A percentile compares a stretch with the other conserved stretches of the same genome.
Conservation (phyloP, 1,139 yeast species). For the Protomyces inundatus region DNA sequence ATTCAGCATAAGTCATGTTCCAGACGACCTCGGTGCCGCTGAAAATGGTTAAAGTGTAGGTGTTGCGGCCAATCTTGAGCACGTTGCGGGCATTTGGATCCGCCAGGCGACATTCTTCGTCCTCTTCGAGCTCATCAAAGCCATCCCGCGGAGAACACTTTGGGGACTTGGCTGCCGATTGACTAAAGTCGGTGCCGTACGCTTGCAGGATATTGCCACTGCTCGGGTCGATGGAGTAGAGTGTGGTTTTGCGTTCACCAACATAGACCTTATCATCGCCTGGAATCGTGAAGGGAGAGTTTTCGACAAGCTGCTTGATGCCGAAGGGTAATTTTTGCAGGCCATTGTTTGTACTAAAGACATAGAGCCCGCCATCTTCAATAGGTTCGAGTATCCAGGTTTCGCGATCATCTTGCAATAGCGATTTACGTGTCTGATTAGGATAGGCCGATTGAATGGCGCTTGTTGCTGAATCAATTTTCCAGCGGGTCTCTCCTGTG, state of each 20-base stretch:
- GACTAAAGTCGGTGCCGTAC: conserved; percentile 48
- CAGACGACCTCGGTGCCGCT: conserved; percentile 66
- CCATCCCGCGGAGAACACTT: conserved; percentile 25
- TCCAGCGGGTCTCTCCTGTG: conserved; percentile 76
- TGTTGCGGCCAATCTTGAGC: conserved; percentile 34
- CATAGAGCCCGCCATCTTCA: conserved; percentile 79
- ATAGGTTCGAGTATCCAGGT: conserved; percentile 89
- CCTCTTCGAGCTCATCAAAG: conserved; percentile 31
- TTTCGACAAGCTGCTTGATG: conserved; percentile 68
- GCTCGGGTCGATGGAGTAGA: conserved; percentile 65
- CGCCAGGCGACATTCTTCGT: conserved; percentile 31
- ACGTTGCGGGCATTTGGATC: conserved; percentile 19
- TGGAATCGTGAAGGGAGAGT: conserved; percentile 67
- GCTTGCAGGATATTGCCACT: conserved; percentile 73
- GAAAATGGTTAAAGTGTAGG: conserved; percentile 56
- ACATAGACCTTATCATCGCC: conserved; percentile 90
- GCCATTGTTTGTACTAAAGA: conserved; percentile 73
- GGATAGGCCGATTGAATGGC: not conserved
- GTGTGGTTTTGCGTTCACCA: conserved; percentile 71
- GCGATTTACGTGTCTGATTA: not conserved
- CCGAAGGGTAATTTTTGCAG: conserved; percentile 76
- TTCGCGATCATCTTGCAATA: conserved; percentile 32
- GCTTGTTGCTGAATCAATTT: conserved; percentile 48
- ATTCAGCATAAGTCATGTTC: conserved; percentile 81
- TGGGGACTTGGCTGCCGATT: conserved; percentile 20